phyloP scores from a whole-genome alignment of 2,329 filamentous ascomycete genomes.

The Penicillium sp. region DNA sequence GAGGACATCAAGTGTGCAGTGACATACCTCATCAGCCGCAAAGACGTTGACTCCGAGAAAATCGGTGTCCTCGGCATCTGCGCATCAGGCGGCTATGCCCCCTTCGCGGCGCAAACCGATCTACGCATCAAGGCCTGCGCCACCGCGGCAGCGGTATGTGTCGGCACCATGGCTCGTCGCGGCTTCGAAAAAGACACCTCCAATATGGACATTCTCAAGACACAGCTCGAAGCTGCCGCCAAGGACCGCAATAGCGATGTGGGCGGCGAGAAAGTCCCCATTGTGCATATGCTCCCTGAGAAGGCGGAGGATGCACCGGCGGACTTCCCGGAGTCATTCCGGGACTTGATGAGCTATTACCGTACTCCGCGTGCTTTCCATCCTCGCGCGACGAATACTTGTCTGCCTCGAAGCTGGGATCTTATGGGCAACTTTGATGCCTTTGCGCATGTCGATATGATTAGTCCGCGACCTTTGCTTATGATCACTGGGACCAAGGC shows the following conservation, averaged over 20 bases:
- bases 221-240: slow-evolving; percentile 8
- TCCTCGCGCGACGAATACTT: slow-evolving; percentile 24
- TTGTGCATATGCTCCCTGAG: slow-evolving; percentile 13
- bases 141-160: slow-evolving; percentile 33
- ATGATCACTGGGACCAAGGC: slow-evolving; percentile 25
- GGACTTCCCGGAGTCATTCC: slow-evolving; percentile 9
- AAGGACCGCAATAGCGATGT: slow-evolving; percentile 15
- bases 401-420: slow-evolving; percentile 24
- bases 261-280: slow-evolving; percentile 20
- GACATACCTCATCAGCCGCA: slow-evolving; percentile 29
- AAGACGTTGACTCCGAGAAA: slow-evolving; percentile 34
- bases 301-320: slow-evolving; percentile 11
- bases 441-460: slow-evolving; percentile 26
- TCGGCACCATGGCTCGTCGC: slow-evolving; percentile 34
- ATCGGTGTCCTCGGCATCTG: slow-evolving; percentile 47
- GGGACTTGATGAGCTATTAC: slow-evolving; percentile 25
- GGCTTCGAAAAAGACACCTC: slow-evolving; percentile 17
- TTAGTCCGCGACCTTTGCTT: slow-evolving; percentile 30
- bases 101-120: slow-evolving; percentile 41
- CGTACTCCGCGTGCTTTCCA: slow-evolving; percentile 23
- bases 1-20: slow-evolving; percentile 42
- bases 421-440: slow-evolving; percentile 30
- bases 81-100: slow-evolving; percentile 39
- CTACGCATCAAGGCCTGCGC: slow-evolving; percentile 44
- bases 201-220: slow-evolving; percentile 10